These are phyloP conservation scores for Pichia rugopelliculosa DNA, from an alignment of 805 yeast genomes.

Conservation along the genomic window DNA sequence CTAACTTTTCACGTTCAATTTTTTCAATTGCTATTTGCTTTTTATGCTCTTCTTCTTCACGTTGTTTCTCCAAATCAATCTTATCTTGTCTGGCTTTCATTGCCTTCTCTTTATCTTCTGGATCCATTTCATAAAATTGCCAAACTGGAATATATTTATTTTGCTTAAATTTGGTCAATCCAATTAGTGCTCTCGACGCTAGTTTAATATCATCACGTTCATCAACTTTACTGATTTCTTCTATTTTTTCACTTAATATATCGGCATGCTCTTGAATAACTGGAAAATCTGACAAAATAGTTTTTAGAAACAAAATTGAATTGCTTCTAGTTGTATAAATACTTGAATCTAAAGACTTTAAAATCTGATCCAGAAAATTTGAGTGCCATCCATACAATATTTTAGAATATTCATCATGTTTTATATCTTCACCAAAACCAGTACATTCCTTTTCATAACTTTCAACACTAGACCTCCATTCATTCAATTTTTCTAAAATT, in stretches of 20 bases:
- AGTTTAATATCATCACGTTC: conserved; percentile 72
- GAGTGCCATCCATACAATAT: conserved; percentile 51
- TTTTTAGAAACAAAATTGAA: conserved; percentile 69
- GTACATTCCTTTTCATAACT: not conserved
- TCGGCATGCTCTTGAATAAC: conserved; percentile 60
- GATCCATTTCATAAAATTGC: conserved; percentile 48
- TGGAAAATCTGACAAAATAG: conserved; percentile 54
- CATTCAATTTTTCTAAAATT: conserved; percentile 35
- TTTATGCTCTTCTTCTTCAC: conserved; percentile 14
- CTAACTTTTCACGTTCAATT: conserved; percentile 13
- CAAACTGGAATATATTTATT: conserved; percentile 43
- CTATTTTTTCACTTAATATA: conserved; percentile 38
- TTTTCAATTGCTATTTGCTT: conserved; percentile 13
- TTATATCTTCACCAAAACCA: not conserved
- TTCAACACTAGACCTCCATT: conserved; percentile 29
- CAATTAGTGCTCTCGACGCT: conserved; percentile 65
- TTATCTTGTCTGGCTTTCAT: conserved; percentile 17
- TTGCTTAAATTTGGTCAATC: conserved; percentile 52
- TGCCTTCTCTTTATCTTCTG: conserved; percentile 32
- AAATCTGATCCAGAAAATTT: conserved; percentile 37
- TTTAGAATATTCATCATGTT: conserved; percentile 31
- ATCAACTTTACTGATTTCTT: conserved; percentile 44
- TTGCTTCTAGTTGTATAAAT: conserved; percentile 78
- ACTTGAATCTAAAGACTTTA: conserved; percentile 35
- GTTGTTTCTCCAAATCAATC: conserved; percentile 15